Conservation (phyloP, 75 land plant genomes). For the Sequoiadendron giganteum region DNA sequence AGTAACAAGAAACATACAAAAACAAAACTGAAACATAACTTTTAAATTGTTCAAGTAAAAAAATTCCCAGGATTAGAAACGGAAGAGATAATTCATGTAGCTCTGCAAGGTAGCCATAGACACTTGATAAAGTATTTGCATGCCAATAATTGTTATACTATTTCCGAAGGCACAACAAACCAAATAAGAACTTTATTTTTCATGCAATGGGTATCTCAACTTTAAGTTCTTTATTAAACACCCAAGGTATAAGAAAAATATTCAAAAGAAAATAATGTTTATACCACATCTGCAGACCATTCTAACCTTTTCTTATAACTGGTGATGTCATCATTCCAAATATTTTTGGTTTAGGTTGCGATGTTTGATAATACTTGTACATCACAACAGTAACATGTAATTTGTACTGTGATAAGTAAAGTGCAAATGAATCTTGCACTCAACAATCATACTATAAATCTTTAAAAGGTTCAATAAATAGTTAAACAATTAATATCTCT, state of each 20-base stretch:
- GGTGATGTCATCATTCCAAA: slow-evolving; percentile 91
- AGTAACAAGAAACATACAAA: background rate
- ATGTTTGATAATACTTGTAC: slow-evolving; percentile 66
- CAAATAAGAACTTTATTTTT: background rate
- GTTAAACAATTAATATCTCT: background rate
- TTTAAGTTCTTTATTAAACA: background rate
- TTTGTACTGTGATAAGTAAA: background rate
- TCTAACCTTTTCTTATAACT: slow-evolving; percentile 67
- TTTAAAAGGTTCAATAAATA: background rate
- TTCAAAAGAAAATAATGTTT: background rate
- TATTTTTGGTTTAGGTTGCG: slow-evolving; percentile 40
- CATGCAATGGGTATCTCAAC: background rate
- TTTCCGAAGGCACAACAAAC: background rate
- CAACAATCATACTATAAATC: background rate
- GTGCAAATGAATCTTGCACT: background rate
- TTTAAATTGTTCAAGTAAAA: background rate
- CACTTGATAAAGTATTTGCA: background rate
- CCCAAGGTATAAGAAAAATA: background rate
- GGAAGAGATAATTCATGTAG: background rate
- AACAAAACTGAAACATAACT: background rate
- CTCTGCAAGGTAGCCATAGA: background rate
- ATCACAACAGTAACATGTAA: slow-evolving; percentile 2
- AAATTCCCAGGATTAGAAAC: background rate
- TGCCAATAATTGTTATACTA: background rate
- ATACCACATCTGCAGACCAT: background rate